Conservation (phyloP, 345 rosid genomes). For the Rhizophora apiculata region DNA sequence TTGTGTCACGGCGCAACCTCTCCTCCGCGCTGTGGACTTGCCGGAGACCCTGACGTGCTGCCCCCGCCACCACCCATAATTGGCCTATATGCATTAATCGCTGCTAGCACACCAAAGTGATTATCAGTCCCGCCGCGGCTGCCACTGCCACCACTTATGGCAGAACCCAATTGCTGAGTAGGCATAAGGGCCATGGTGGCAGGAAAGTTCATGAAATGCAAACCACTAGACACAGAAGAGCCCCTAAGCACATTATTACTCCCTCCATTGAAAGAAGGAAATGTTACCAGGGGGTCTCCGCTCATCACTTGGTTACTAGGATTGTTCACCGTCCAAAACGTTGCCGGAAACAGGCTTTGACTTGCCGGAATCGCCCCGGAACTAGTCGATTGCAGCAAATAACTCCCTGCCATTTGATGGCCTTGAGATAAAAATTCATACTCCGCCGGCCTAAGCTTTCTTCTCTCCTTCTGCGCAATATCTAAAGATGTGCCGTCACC, state of each 20-base stretch:
- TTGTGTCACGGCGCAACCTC: slow-evolving; percentile 39
- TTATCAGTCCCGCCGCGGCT: slow-evolving; percentile 36
- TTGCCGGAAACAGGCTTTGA: slow-evolving; percentile 45
- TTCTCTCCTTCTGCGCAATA: slow-evolving; percentile 16
- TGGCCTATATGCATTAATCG: slow-evolving; percentile 59
- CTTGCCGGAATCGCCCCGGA: slow-evolving; percentile 51
- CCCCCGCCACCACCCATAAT: slow-evolving; percentile 24
- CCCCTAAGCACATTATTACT: slow-evolving; percentile 34
- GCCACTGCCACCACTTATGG: slow-evolving; percentile 13
- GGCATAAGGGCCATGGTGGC: slow-evolving; percentile 64
- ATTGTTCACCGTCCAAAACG: slow-evolving; percentile 64
- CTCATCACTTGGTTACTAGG: slow-evolving; percentile 35
- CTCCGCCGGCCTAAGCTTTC: slow-evolving; percentile 28
- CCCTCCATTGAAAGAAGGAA: slow-evolving; percentile 30
- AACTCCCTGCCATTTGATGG: slow-evolving; percentile 41
- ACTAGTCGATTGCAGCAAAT: slow-evolving; percentile 48
- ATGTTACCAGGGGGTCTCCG: slow-evolving; percentile 42
- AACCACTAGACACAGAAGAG: slow-evolving; percentile 38
- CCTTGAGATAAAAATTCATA: slow-evolving; percentile 23
- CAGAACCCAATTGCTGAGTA: slow-evolving; percentile 51
- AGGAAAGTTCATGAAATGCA: slow-evolving; percentile 77
- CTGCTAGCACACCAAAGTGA: slow-evolving; percentile 64
- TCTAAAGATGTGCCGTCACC: slow-evolving; percentile 14
- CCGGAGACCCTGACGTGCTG: slow-evolving; percentile 16
- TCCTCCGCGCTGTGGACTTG: slow-evolving; percentile 39